These are phyloP conservation scores for Lodderomyces beijingensis DNA, from an alignment of 1,139 yeast genomes.

Conservation along the genomic window DNA sequence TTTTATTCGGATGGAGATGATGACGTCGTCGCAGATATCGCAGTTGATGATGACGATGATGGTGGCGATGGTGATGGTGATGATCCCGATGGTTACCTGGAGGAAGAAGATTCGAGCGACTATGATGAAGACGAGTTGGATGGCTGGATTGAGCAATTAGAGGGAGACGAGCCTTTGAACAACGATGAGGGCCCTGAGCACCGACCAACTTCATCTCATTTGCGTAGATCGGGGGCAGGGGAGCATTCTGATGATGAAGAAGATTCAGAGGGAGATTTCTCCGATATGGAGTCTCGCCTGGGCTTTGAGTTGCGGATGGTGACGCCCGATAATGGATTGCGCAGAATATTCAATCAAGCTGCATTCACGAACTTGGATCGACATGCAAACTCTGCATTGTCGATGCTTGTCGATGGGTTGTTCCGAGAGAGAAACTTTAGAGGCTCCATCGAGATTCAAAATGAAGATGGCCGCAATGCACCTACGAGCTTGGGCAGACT, in stretches of 20 bases:
- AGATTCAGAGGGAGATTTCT: constrained; percentile 25
- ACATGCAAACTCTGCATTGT: constrained; percentile 11
- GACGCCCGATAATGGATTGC: constrained; percentile 8
- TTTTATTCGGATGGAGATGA: constrained; percentile 17
- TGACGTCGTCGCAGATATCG: constrained; percentile 28
- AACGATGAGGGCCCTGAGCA: constrained; percentile 13
- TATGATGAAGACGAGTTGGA: constrained; percentile 39
- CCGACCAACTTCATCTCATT: neutral
- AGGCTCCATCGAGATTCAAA: constrained; percentile 18
- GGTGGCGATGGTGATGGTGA: constrained; percentile 17
- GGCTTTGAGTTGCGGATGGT: constrained; percentile 18
- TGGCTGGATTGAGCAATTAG: constrained; percentile 14
- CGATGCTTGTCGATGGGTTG: constrained; percentile 14
- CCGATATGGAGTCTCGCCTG: constrained; percentile 21
- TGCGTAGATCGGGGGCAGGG: constrained; percentile 23
- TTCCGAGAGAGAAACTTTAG: constrained; percentile 15
- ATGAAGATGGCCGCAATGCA: constrained; percentile 12
- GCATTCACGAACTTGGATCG: constrained; percentile 12
- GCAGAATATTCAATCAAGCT: constrained; percentile 12
- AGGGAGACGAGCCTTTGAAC: too few relatives aligned
- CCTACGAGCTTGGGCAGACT: constrained; percentile 21
- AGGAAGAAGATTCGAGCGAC: constrained; percentile 29
- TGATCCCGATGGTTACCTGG: constrained; percentile 14
- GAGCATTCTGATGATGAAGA: constrained; percentile 33
- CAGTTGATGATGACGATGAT: constrained; percentile 35